These are phyloP conservation scores for Blepharisma stoltei DNA, from an alignment of 73 alveolate species.

Conservation along the genomic window DNA sequence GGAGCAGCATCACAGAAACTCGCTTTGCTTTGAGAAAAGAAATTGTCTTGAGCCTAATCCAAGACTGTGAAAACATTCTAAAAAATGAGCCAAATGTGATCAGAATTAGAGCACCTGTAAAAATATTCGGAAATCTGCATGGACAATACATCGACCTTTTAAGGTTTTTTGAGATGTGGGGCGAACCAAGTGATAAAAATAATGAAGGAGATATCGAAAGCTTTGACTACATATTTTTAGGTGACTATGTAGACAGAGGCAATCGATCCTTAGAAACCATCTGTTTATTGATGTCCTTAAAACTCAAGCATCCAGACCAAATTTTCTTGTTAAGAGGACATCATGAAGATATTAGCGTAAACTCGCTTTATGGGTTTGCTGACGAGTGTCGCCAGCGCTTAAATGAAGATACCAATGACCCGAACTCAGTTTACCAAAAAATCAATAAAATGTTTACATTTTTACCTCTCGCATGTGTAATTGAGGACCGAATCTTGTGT, in stretches of 20 bases:
- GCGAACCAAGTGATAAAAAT: conserved; percentile 81
- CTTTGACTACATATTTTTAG: conserved; percentile 89
- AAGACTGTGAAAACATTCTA: conserved; percentile 63
- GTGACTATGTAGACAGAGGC: conserved; percentile 93
- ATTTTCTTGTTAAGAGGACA: conserved; percentile 72
- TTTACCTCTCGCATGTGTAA: conserved; percentile 88
- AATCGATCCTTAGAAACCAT: conserved; percentile 69
- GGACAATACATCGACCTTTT: conserved; percentile 91
- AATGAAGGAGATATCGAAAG: conserved; percentile 86
- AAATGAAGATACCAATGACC: conserved; percentile 92
- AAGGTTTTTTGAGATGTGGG: conserved; percentile 92
- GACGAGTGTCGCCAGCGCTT: conserved; percentile 89
- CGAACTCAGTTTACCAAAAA: conserved; percentile 79
- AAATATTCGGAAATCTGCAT: conserved; percentile 91
- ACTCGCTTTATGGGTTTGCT: conserved; percentile 81
- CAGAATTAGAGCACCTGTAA: conserved; percentile 88
- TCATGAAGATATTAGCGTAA: conserved; percentile 54
- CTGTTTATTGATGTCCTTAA: conserved; percentile 75
- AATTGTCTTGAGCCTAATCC: conserved; percentile 61
- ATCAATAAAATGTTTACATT: conserved; percentile 85
- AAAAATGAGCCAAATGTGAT: conserved; percentile 84
- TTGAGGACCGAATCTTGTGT: conserved; percentile 81
- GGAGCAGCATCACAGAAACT: conserved; percentile 49
- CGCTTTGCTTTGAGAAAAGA: conserved; percentile 65
- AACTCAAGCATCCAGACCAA: conserved; percentile 75